These are phyloP conservation scores for Vanderwaltozyma verrucispora DNA, from an alignment of 805 yeast species.

Conservation along the genomic window DNA sequence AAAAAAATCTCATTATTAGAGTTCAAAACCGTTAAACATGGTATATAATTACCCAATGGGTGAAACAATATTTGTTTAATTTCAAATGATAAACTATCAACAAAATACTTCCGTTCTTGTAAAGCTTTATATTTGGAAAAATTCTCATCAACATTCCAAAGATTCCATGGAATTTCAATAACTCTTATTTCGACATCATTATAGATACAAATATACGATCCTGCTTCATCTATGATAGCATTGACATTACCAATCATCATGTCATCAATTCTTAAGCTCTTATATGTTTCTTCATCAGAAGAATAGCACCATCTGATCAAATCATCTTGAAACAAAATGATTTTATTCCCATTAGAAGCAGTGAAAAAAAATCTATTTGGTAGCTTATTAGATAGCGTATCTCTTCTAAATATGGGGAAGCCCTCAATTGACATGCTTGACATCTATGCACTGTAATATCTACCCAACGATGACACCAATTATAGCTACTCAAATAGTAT, in stretches of 20 bases:
- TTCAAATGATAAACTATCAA: not conserved
- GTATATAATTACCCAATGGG: conserved; percentile 23
- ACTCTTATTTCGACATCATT: conserved; percentile 10
- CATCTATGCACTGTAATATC: too few species aligned
- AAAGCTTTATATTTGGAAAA: conserved; percentile 1
- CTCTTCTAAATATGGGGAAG: conserved; percentile 7
- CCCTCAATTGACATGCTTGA: conserved; percentile 3
- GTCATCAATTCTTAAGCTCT: conserved; percentile 8
- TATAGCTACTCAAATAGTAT: too few species aligned
- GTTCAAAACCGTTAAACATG: conserved; percentile 17
- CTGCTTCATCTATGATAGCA: conserved; percentile 11
- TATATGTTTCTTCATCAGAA: conserved; percentile 4
- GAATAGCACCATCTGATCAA: conserved; percentile 14
- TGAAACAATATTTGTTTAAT: conserved; percentile 39
- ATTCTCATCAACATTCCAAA: conserved; percentile 3
- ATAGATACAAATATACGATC: conserved; percentile 16
- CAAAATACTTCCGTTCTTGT: conserved; percentile 1
- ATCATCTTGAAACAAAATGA: conserved; percentile 12
- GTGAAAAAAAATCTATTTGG: conserved; percentile 11
- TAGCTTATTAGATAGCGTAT: not conserved
- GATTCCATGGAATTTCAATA: conserved; percentile 23
- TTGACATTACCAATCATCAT: conserved; percentile 3
- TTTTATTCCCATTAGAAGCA: conserved; percentile 8
- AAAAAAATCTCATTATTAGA: conserved; percentile 18
- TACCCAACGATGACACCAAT: too few species aligned